These are phyloP conservation scores for Lyophyllum semitale DNA, from an alignment of 768 basidiomycete species.

Conservation along the genomic window DNA sequence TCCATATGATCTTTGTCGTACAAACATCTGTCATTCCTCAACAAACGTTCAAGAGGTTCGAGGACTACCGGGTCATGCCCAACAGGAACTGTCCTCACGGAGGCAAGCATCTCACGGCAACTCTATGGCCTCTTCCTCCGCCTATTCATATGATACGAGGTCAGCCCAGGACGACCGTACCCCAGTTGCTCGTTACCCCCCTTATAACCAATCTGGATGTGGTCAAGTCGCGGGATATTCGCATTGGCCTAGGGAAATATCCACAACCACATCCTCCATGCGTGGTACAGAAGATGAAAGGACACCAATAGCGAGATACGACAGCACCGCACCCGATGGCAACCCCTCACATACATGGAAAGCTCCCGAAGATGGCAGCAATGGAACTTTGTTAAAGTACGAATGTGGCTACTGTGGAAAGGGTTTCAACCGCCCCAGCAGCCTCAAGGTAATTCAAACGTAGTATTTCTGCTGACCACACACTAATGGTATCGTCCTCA, in stretches of 20 bases:
- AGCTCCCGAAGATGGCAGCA: slow-evolving; percentile 11
- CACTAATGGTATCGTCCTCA: slow-evolving; percentile 27
- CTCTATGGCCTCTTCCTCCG: not conserved
- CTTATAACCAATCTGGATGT: not conserved
- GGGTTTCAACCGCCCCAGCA: slow-evolving; percentile 81
- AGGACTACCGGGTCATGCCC: not conserved
- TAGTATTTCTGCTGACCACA: slow-evolving; percentile 11
- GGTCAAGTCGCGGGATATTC: not conserved
- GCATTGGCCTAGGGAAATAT: slow-evolving; percentile 11
- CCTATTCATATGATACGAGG: not conserved
- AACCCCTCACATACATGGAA: not conserved
- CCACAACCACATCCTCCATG: not conserved
- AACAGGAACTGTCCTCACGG: not conserved
- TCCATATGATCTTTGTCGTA: not conserved
- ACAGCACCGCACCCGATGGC: not conserved
- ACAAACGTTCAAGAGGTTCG: not conserved
- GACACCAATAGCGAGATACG: slow-evolving; percentile 14
- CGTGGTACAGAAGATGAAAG: slow-evolving; percentile 13
- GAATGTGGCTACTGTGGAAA: slow-evolving; percentile 81
- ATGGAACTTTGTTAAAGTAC: slow-evolving; percentile 52
- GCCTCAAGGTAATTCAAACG: slow-evolving; percentile 62
- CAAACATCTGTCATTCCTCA: slow-evolving; percentile 1
- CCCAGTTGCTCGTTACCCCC: not conserved
- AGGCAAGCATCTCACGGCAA: slow-evolving; percentile 1
- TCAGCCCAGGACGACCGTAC: not conserved